phyloP scores from a whole-genome alignment of 2,329 filamentous ascomycete genomes.

The Trichoderma atroviride region DNA sequence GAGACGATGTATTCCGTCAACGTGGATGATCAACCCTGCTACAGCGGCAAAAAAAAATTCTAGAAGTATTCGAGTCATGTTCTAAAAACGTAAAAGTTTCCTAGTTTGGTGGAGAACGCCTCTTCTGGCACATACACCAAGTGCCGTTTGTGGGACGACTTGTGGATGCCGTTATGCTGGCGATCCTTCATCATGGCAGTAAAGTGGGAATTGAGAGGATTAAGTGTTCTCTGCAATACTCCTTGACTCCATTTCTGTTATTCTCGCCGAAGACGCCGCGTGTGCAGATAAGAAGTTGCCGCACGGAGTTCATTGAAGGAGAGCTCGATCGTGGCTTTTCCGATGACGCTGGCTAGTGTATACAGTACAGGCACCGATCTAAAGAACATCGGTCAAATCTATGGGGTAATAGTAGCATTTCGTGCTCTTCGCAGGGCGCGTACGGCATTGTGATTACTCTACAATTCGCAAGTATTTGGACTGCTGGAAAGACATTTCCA shows the following conservation, averaged over 20 bases:
- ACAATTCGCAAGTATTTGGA: background rate
- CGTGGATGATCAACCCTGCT: background rate
- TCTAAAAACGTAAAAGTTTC: constrained; percentile 22
- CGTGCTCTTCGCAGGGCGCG: background rate
- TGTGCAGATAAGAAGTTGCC: background rate
- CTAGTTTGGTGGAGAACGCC: constrained; percentile 11
- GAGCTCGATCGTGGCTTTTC: background rate
- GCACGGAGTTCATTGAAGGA: background rate
- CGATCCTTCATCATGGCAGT: background rate
- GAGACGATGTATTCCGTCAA: background rate
- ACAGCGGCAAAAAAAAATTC: constrained; percentile 19
- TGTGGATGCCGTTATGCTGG: background rate
- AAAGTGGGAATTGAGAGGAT: background rate
- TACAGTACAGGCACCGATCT: background rate
- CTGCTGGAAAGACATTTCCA: background rate
- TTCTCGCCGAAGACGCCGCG: background rate
- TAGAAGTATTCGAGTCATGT: constrained; percentile 26
- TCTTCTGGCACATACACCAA: background rate
- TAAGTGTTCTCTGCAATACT: background rate
- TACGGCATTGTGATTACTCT: background rate
- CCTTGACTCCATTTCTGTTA: background rate
- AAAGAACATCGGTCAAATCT: background rate
- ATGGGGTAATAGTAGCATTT: background rate
- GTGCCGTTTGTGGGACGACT: constrained; percentile 2
- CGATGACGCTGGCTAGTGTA: background rate